These are phyloP conservation scores for Hymenoscyphus linearis DNA, from an alignment of 2,329 filamentous ascomycete species.

Conservation along the genomic window DNA sequence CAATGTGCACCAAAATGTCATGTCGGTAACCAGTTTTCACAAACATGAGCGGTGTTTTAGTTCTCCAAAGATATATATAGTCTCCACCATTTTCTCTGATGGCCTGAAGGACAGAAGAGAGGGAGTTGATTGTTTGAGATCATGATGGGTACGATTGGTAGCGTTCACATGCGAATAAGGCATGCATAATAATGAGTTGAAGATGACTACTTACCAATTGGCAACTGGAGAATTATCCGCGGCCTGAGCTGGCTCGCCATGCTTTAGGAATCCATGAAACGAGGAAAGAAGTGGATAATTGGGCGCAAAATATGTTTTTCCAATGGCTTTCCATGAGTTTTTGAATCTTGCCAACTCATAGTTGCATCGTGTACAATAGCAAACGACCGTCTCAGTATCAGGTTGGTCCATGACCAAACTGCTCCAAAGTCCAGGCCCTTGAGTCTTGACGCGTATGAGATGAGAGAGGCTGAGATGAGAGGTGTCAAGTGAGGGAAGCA, in stretches of 20 bases:
- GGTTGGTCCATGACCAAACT: neutral
- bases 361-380: constrained; percentile 28
- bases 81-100: too few species aligned
- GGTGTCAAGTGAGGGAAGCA: too few species aligned
- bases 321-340: constrained; percentile 31
- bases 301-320: constrained; percentile 30
- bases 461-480: too few species aligned
- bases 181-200: neutral
- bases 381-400: constrained; percentile 15
- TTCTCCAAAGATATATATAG: too few species aligned
- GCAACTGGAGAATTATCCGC: constrained; percentile 22
- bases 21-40: too few species aligned
- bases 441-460: neutral
- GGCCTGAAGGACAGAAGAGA: too few species aligned
- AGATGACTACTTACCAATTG: constrained; percentile 21
- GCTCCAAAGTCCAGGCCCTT: neutral
- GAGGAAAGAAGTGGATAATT: constrained; percentile 18
- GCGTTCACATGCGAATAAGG: too few species aligned
- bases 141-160: too few species aligned
- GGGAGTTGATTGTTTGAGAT: too few species aligned
- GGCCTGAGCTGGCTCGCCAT: constrained; percentile 22
- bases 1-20: neutral
- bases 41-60: too few species aligned
- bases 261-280: constrained; percentile 21
- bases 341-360: constrained; percentile 25